phyloP scores from a whole-genome alignment of 2,329 filamentous ascomycete species.

The Pseudogymnoascus sp. region DNA sequence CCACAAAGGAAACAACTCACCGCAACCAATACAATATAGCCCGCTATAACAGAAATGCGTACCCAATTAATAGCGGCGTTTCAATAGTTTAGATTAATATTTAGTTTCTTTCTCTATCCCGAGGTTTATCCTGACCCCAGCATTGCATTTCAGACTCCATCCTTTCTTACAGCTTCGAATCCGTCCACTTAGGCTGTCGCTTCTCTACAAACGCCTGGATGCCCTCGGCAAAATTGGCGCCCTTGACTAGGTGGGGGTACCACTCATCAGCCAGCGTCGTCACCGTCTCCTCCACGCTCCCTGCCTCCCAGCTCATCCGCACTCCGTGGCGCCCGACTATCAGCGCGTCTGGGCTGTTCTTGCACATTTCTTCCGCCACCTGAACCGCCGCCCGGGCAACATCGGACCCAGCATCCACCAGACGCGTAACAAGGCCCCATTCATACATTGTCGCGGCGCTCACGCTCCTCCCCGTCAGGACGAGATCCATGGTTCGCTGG shows the following conservation, averaged over 20 bases:
- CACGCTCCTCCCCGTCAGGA: constrained; percentile 51
- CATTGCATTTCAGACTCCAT: background rate
- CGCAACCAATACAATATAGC: background rate
- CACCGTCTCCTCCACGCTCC: constrained; percentile 18
- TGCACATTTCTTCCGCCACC: constrained; percentile 18
- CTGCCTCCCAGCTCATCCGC: constrained; percentile 17
- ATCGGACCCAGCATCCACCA: constrained; percentile 36
- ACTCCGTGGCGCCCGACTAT: constrained; percentile 18
- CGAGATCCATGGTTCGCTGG: constrained; percentile 61
- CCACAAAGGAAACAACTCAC: background rate
- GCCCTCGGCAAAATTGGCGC: constrained; percentile 66
- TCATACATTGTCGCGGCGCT: constrained; percentile 46
- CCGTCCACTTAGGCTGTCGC: constrained; percentile 55
- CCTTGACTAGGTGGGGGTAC: constrained; percentile 49
- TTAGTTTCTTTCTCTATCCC: background rate
- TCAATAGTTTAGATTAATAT: constrained; percentile 10
- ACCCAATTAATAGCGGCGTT: background rate
- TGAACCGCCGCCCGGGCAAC: constrained; percentile 48
- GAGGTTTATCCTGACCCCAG: background rate
- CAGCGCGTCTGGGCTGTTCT: constrained; percentile 19
- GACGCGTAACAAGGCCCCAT: constrained; percentile 60
- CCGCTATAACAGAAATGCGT: background rate
- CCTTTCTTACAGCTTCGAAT: constrained; percentile 42
- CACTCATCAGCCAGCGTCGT: constrained; percentile 42
- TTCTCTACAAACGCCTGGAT: constrained; percentile 67